phyloP scores from a whole-genome alignment of 768 basidiomycete species.

The Agaricus blazei region DNA sequence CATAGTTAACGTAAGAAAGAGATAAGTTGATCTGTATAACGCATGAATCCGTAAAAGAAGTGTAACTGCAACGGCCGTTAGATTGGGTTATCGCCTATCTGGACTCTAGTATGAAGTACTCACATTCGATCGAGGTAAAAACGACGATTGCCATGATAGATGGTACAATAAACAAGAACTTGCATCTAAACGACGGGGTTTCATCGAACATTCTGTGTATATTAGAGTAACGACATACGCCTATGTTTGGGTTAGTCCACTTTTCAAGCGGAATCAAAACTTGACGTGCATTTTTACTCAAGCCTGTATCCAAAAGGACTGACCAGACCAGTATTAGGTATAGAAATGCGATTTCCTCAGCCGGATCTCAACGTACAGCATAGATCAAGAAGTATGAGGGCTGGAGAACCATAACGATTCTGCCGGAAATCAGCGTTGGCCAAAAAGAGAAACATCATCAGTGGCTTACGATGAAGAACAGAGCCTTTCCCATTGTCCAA shows the following conservation, averaged over 20 bases:
- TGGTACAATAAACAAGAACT: not conserved
- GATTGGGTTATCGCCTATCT: not conserved
- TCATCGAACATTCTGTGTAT: not conserved
- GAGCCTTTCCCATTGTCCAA: not conserved
- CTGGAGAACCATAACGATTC: slow-evolving; percentile 5
- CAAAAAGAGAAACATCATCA: not conserved
- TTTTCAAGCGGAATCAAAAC: not conserved
- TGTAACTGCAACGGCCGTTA: not conserved
- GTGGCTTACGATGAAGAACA: slow-evolving; percentile 1
- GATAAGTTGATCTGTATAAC: not conserved
- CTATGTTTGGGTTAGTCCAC: not conserved
- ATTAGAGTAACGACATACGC: not conserved
- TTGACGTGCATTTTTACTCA: not conserved
- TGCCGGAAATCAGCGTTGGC: not conserved
- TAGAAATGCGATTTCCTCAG: too few relatives aligned
- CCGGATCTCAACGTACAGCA: not conserved
- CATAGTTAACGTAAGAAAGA: not conserved
- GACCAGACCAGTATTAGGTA: not conserved
- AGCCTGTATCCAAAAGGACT: not conserved
- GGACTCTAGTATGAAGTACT: not conserved
- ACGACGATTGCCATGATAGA: not conserved
- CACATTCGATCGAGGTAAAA: slow-evolving; percentile 4
- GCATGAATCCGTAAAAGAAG: slow-evolving; percentile 4
- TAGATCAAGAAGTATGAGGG: slow-evolving; percentile 1
- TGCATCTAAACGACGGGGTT: not conserved